Evolutionary conservation across 139 green algal genomes (phyloP).

Genomic region (Volvox africanus): DNA sequence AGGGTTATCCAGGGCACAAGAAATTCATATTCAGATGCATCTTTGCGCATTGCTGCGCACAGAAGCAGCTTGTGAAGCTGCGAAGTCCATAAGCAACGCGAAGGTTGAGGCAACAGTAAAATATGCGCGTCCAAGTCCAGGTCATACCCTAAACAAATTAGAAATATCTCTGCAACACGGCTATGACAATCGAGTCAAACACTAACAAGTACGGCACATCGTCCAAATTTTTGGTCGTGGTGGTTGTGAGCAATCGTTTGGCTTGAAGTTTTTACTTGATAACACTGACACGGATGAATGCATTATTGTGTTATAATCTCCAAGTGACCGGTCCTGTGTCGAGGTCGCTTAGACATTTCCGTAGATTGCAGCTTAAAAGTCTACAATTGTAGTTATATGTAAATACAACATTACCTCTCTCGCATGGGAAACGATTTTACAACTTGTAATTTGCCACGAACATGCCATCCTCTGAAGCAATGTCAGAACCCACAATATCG

Average conservation of each 20-base stretch:
- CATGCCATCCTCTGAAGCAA: conserved; percentile 8
- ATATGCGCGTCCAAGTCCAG: too few species aligned
- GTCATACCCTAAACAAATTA: too few species aligned
- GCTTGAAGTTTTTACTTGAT: too few species aligned
- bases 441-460: not conserved
- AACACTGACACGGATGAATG: too few species aligned
- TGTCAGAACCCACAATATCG: not conserved
- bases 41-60: not conserved
- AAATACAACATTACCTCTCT: not conserved
- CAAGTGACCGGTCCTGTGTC: not conserved
- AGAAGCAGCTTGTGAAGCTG: not conserved
- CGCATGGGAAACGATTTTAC: not conserved
- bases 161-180: not conserved
- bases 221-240: not conserved
- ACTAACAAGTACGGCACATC: not conserved
- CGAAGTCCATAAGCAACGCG: not conserved
- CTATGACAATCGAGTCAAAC: not conserved
- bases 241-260: too few species aligned
- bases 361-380: not conserved
- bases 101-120: too few species aligned
- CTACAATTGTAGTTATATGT: not conserved
- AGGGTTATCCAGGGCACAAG: not conserved
- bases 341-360: conserved; percentile 3
- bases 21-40: conserved; percentile 8
- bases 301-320: too few species aligned